These are phyloP conservation scores for Microcos paniculata DNA, from an alignment of 345 rosid species.

Conservation along the genomic window DNA sequence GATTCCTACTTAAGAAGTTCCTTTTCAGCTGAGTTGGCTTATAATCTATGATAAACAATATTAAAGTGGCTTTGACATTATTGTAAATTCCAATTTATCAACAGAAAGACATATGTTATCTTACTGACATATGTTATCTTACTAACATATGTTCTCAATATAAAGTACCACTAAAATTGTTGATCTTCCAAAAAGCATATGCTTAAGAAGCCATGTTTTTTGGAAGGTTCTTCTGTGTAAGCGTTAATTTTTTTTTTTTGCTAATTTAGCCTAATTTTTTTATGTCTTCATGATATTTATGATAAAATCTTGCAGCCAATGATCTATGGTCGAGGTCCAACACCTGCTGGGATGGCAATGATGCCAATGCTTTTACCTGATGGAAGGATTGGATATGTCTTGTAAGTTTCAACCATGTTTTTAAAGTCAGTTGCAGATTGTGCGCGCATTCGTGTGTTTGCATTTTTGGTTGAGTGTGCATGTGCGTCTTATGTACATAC, in stretches of 20 bases:
- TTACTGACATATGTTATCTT: neutral
- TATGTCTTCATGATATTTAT: constrained; percentile 9
- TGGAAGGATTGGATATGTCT: constrained; percentile 92
- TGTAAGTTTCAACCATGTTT: constrained; percentile 51
- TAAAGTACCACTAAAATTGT: neutral
- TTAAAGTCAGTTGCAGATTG: neutral
- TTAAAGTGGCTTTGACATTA: neutral
- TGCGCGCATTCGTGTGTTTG: neutral
- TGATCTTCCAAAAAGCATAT: neutral
- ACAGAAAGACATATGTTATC: neutral
- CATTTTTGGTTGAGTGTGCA: neutral
- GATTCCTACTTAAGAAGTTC: neutral
- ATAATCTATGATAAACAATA: neutral
- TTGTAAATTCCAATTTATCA: neutral
- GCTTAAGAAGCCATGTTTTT: neutral
- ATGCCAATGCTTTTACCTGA: constrained; percentile 96
- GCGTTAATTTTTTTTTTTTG: neutral
- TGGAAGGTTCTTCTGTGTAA: neutral
- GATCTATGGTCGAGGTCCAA: constrained; percentile 76
- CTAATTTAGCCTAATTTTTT: neutral
- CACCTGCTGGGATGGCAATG: constrained; percentile 92
- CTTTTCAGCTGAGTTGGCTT: neutral
- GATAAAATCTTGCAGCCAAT: constrained; percentile 58
- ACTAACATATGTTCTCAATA: neutral
- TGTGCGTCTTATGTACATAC: neutral